These are phyloP conservation scores for Polyplosphaeria fusca DNA, from an alignment of 495 filamentous ascomycete species.

Conservation along the genomic window DNA sequence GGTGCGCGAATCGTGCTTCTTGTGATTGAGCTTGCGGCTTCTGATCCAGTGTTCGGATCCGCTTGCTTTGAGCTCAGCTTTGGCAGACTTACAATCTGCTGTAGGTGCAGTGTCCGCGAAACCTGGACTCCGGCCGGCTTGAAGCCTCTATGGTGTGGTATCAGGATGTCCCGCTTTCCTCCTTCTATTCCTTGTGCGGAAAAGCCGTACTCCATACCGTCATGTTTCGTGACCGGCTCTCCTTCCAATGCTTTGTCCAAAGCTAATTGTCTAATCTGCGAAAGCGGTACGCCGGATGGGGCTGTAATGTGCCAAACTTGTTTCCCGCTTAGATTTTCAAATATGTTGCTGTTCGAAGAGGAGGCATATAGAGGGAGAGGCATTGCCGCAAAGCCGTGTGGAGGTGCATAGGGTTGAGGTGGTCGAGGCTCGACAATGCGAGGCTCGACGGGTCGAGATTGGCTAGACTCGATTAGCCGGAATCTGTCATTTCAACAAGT, in stretches of 20 bases:
- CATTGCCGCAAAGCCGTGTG: slow-evolving; percentile 41
- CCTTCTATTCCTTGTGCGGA: slow-evolving; percentile 40
- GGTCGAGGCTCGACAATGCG: slow-evolving; percentile 42
- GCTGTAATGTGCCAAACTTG: slow-evolving; percentile 57
- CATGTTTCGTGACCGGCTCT: slow-evolving; percentile 39
- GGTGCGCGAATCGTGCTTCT: slow-evolving; percentile 34
- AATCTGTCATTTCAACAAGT: neutral
- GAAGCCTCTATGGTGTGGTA: slow-evolving; percentile 25
- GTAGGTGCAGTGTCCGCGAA: slow-evolving; percentile 31
- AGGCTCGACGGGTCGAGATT: neutral
- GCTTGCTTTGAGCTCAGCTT: slow-evolving; percentile 38
- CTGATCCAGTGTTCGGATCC: slow-evolving; percentile 37
- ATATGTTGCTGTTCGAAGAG: slow-evolving; percentile 21
- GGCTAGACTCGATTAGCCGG: slow-evolving; percentile 12
- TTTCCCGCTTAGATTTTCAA: slow-evolving; percentile 46
- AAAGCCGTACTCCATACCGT: slow-evolving; percentile 50
- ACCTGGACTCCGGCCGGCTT: slow-evolving; percentile 14
- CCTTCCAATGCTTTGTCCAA: slow-evolving; percentile 38
- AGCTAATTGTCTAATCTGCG: slow-evolving; percentile 43
- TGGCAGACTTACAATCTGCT: slow-evolving; percentile 39
- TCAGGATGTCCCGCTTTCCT: slow-evolving; percentile 40
- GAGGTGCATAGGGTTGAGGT: slow-evolving; percentile 37
- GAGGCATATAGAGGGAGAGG: slow-evolving; percentile 14
- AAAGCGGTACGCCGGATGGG: slow-evolving; percentile 47
- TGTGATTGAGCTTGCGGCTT: slow-evolving; percentile 45